Evolutionary conservation across 1,139 yeast species (phyloP), one percentile per base, ranked within the genome.

Genomic region (Saccharomyces hybrid): DNA sequence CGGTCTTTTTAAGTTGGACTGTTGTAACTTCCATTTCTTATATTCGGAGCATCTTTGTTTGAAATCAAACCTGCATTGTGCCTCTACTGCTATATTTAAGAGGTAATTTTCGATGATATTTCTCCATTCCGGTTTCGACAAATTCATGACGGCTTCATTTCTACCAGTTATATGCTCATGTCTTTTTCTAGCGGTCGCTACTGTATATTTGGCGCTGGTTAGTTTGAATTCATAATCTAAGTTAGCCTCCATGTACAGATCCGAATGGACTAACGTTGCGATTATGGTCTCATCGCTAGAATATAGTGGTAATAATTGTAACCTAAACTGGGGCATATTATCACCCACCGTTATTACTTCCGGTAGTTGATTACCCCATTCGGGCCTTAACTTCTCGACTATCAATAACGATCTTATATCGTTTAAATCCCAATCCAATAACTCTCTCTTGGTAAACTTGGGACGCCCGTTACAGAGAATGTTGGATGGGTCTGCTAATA

Each of bases 61-160:
- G 65, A 80, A 83, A 62, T 83, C 86, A 46, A 72, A 70, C 28
- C 87, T 75, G 61, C 87, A 83, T 63, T 84, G 88, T 11, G 84
- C 83, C 63, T 84, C 89, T 51, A 85, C 85, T 3, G 82, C 88
- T 34, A 84, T 73, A 64, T 82, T 83, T 46, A 84, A 68, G 51
- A 83, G 64, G 63, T 79, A 84, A 68, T 83, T 83, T 60, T 84
- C 89, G 57, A 84, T 81, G 28, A 84, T 77, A 64, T 83, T 82
- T 60, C 88, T 72, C 87, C 88, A 83, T 66, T 83, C 86, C 23
- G 81, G 79, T 59, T 77, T 75, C 2, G 75, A 70, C 4, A 73
- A 57, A 25, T 62, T 58, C 71, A 70, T 67, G 38, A 64, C 53
- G 13, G 61, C 58, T 47, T 66, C 70, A 52, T 60, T 52, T 27